Evolutionary conservation across 495 filamentous ascomycete species (phyloP).

Genomic region (Penicillium paradoxum): DNA sequence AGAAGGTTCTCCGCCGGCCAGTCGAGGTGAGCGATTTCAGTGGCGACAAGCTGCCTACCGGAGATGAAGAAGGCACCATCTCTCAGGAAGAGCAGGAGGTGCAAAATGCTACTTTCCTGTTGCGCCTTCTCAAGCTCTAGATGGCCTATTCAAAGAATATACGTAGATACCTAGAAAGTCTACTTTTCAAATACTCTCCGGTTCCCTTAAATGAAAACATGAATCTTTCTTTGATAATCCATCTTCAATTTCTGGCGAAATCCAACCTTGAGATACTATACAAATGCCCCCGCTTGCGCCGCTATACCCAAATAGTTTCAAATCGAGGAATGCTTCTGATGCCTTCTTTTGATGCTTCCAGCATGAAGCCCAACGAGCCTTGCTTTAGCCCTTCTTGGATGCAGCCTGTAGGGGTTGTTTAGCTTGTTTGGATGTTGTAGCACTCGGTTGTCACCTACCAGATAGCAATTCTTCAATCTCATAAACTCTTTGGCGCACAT

Average conservation of each 20-base stretch:
- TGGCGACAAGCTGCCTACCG: constrained; percentile 56
- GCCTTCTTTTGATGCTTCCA: background rate
- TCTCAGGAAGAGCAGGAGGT: constrained; percentile 86
- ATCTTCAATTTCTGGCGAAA: background rate
- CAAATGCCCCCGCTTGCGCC: constrained; percentile 3
- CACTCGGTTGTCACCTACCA: constrained; percentile 50
- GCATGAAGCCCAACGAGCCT: background rate
- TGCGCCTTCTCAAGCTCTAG: constrained; percentile 76
- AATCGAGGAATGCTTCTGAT: background rate
- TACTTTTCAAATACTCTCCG: constrained; percentile 1
- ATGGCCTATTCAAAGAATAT: constrained; percentile 1
- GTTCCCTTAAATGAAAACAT: constrained; percentile 9
- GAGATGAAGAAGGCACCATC: constrained; percentile 58
- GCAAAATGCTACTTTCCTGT: constrained; percentile 76
- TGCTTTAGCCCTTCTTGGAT: constrained; percentile 33
- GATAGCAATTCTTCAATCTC: constrained; percentile 78
- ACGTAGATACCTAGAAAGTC: constrained; percentile 10
- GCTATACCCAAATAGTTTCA: background rate
- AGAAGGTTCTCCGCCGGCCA: constrained; percentile 74
- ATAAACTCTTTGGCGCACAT: constrained; percentile 86
- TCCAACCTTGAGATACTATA: background rate
- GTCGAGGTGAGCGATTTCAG: constrained; percentile 67
- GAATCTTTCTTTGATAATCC: background rate
- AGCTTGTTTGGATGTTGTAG: background rate
- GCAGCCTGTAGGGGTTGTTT: constrained; percentile 25